Evolutionary conservation across 2,329 filamentous ascomycete genomes (phyloP).

Genomic region (Plenodomus tracheiphilus): DNA sequence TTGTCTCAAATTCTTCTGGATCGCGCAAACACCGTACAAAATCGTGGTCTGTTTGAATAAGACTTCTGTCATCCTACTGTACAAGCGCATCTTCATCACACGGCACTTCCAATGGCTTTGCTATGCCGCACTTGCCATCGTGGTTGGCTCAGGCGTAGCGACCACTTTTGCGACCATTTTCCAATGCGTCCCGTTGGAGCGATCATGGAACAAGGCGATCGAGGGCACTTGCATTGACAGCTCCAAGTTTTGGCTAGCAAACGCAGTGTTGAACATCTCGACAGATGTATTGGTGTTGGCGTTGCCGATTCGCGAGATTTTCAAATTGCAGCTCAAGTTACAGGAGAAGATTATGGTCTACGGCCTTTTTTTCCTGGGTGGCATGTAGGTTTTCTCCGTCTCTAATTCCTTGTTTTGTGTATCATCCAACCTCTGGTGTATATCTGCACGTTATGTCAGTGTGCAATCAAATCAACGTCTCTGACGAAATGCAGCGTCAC

Average conservation of each 20-base stretch:
- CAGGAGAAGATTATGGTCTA: conserved; percentile 9
- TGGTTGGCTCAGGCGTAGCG: conserved; percentile 4
- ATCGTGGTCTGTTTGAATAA: conserved; percentile 8
- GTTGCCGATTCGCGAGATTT: conserved; percentile 5
- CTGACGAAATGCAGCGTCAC: conserved; percentile 3
- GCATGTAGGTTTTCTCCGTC: conserved; percentile 2
- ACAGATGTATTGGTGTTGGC: conserved; percentile 11
- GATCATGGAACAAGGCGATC: conserved; percentile 7
- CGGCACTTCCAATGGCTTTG: conserved; percentile 1
- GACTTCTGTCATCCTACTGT: conserved; percentile 4
- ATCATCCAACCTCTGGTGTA: background rate
- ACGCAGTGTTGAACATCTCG: conserved; percentile 8
- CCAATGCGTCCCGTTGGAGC: conserved; percentile 6
- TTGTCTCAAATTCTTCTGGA: conserved; percentile 4
- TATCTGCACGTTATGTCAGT: too few relatives aligned
- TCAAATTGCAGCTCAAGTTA: conserved; percentile 3
- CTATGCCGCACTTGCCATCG: conserved; percentile 1
- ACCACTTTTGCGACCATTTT: conserved; percentile 8
- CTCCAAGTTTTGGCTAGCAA: conserved; percentile 9
- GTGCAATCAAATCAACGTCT: too few relatives aligned
- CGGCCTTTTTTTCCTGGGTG: conserved; percentile 6
- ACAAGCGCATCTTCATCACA: conserved; percentile 7
- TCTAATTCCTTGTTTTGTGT: background rate
- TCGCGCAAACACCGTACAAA: conserved; percentile 4
- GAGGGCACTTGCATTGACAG: conserved; percentile 9